Conservation (phyloP, 2,329 filamentous ascomycete species). For the Scedosporium boydii region DNA sequence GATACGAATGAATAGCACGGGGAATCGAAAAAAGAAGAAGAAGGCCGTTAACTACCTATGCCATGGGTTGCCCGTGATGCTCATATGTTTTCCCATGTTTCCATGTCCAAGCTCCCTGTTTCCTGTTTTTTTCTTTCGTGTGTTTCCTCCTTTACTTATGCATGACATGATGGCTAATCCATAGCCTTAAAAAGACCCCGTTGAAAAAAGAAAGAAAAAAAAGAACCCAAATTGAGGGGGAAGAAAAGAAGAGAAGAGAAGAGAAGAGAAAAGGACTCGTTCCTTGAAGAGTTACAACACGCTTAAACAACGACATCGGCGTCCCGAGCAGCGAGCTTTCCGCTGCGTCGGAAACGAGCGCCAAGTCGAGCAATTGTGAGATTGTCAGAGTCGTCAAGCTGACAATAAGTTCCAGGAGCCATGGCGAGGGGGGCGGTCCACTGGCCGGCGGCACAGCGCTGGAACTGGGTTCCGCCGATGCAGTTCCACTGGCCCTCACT, state of each 20-base stretch:
- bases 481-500: slow-evolving; percentile 51
- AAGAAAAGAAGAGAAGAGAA: not conserved
- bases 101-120: too few relatives aligned
- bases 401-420: slow-evolving; percentile 45
- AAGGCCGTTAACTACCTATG: too few relatives aligned
- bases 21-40: too few relatives aligned
- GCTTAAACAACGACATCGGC: not conserved
- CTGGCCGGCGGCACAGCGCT: slow-evolving; percentile 50
- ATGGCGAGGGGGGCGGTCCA: slow-evolving; percentile 42
- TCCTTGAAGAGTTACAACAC: not conserved
- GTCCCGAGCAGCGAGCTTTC: not conserved
- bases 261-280: not conserved
- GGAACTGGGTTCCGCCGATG: slow-evolving; percentile 44
- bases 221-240: not conserved
- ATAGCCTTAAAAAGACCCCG: too few relatives aligned
- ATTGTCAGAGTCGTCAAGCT: slow-evolving; percentile 16
- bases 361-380: slow-evolving; percentile 13
- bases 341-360: not conserved
- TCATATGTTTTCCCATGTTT: too few relatives aligned
- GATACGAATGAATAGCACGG: too few relatives aligned
- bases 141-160: too few relatives aligned
- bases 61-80: too few relatives aligned
- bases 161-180: too few relatives aligned
- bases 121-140: too few relatives aligned
- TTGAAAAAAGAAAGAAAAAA: not conserved